Evolutionary conservation across 306 rosid genomes (phyloP).

Genomic region (Lagenaria siceraria): DNA sequence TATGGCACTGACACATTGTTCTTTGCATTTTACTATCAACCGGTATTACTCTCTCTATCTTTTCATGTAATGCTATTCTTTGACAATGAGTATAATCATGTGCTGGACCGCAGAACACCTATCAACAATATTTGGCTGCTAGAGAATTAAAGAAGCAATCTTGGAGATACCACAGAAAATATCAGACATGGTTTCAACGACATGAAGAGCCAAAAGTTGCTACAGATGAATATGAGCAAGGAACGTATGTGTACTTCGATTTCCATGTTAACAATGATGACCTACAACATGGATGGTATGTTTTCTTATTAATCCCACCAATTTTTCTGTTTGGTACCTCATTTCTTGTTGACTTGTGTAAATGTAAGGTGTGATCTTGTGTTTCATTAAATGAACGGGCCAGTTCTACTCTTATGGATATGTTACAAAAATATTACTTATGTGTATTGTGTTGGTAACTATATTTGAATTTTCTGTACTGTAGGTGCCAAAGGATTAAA

Average conservation of each 20-base stretch:
- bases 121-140: constrained; percentile 94
- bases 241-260: constrained; percentile 92
- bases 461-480: constrained; percentile 8
- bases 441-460: not conserved
- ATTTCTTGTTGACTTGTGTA: not conserved
- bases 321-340: not conserved
- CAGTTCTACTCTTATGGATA: not conserved
- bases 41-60: constrained; percentile 32
- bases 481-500: constrained; percentile 97
- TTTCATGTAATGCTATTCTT: not conserved
- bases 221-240: constrained; percentile 93
- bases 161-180: constrained; percentile 97
- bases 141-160: constrained; percentile 98
- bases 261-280: constrained; percentile 82
- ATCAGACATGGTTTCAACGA: constrained; percentile 93
- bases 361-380: not conserved
- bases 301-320: not conserved
- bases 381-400: not conserved
- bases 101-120: constrained; percentile 55
- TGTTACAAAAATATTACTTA: not conserved
- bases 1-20: constrained; percentile 73
- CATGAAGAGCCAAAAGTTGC: constrained; percentile 99
- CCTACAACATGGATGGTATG: constrained; percentile 90
- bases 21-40: constrained; percentile 92
- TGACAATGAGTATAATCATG: constrained; percentile 11